Evolutionary conservation across 2,329 filamentous ascomycete genomes (phyloP), one percentile per base, ranked within the genome.

Genomic region (Botryotinia globosa): DNA sequence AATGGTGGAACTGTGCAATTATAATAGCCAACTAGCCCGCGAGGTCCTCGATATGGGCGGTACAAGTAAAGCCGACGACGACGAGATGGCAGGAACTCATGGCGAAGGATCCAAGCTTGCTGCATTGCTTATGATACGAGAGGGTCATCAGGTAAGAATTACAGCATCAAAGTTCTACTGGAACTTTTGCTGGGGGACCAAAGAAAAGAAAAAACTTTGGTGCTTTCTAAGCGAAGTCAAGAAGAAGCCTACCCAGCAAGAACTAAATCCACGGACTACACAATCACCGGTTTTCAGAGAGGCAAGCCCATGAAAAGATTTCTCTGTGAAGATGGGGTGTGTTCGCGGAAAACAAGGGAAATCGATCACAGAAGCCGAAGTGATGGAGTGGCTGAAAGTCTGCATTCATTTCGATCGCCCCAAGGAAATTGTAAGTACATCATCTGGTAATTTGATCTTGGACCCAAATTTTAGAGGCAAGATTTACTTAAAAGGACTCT

Each of bases 51-150:
- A 72, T 3, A 20, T 77, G 25, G 77, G 74, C 3, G 37, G 39
- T 6, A 48, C 67, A 79, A 80, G 69, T 44, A 72, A 37, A 10
- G 14, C 8, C 25, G 25, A 6, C 9, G 72, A 74, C 0, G 25
- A 64, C 3, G 22, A 73, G n/a, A 8, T 73, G 32, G 77, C 79
- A 5, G 79, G 79, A 16, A 73, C 59, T 12, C 76, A 80, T 61
- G 79, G 79, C 3, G 78, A 81, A 71, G 78, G 77, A 2, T 77
- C 79, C 71, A 81, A 81, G 65, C 42, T 79, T 34, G 79, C 75
- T 22, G 74, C 79, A 3, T 72, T 80, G 1, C 73, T 79, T 0
- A 77, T 81, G 76, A 67, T 75, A n/a, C 74, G 78, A 0, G 59
- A 75, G 37, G 73, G 74, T 8, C 74, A 79, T 54, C 69, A 65